These are phyloP conservation scores for Trapa incisa DNA, from an alignment of 345 rosid species.

Conservation along the genomic window DNA sequence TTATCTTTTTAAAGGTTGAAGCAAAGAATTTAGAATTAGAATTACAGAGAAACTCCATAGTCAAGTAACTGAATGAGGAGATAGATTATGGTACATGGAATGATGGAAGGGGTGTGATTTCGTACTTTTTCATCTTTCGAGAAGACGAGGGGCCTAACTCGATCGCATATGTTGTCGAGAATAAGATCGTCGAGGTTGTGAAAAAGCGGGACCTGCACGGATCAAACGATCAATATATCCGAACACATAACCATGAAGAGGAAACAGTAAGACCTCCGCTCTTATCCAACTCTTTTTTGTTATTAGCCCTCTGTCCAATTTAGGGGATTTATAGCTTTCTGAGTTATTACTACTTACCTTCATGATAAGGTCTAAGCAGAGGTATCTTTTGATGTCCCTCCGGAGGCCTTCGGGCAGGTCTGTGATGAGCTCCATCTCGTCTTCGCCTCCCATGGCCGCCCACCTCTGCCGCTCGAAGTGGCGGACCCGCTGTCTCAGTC, in stretches of 20 bases:
- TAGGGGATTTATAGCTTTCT: too few species aligned
- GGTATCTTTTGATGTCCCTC: slow-evolving; percentile 71
- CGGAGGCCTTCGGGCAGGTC: slow-evolving; percentile 89
- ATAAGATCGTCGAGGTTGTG: slow-evolving; percentile 69
- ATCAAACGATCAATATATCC: not conserved
- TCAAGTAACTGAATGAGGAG: not conserved
- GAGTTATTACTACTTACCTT: slow-evolving; percentile 26
- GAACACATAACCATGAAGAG: not conserved
- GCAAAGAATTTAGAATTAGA: not conserved
- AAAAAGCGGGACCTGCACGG: slow-evolving; percentile 65
- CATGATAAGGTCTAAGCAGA: slow-evolving; percentile 72
- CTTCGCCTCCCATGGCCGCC: slow-evolving; percentile 63
- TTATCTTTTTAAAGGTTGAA: slow-evolving; percentile 31
- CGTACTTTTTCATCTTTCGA: slow-evolving; percentile 79
- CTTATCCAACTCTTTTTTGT: too few species aligned
- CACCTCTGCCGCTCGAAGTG: slow-evolving; percentile 67
- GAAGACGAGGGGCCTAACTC: slow-evolving; percentile 61
- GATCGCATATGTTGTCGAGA: slow-evolving; percentile 84
- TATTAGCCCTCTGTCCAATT: too few species aligned
- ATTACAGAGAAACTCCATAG: not conserved
- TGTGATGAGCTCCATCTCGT: slow-evolving; percentile 54
- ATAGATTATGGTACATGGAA: too few species aligned
- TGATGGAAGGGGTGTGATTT: not conserved
- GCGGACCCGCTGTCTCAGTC: slow-evolving; percentile 63
- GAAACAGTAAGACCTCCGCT: too few species aligned